Percentiles rank a stretch among this genome's conserved stretches.
Evolutionary conservation across 768 basidiomycete genomes (phyloP).

Genomic region (Galerina sulciceps): DNA sequence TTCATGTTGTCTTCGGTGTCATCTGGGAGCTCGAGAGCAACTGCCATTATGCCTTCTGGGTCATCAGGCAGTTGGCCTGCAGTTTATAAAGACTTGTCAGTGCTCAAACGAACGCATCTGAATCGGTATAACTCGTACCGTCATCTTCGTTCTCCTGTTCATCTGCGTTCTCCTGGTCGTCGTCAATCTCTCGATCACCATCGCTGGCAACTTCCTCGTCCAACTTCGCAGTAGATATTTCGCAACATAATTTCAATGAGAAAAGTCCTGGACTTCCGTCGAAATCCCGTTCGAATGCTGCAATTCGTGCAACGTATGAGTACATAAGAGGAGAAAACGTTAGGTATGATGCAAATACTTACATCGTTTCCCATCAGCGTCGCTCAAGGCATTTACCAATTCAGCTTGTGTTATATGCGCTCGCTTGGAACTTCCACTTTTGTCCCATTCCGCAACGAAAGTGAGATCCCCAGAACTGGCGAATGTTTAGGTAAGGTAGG

Average conservation of each 20-base stretch:
- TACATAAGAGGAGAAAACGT: neutral
- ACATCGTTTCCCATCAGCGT: neutral
- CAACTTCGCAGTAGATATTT: neutral
- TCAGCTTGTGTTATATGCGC: neutral
- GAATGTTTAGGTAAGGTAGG: neutral
- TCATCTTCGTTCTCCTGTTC: neutral
- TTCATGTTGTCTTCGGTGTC: neutral
- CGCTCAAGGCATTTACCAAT: neutral
- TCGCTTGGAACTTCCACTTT: neutral
- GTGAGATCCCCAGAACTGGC: neutral
- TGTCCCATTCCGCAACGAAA: neutral
- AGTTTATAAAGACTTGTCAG: neutral
- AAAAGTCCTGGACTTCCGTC: neutral
- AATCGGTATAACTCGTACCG: neutral
- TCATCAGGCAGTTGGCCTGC: neutral
- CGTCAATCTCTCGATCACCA: neutral
- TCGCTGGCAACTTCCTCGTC: neutral
- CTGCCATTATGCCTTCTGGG: neutral
- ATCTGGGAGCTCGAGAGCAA: neutral
- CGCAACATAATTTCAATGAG: neutral
- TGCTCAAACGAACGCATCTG: neutral
- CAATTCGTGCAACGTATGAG: neutral
- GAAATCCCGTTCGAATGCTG: neutral
- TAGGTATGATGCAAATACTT: neutral
- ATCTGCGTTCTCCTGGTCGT: neutral